Conservation (phyloP, 805 yeast species). For the Torulaspora maleeae region DNA sequence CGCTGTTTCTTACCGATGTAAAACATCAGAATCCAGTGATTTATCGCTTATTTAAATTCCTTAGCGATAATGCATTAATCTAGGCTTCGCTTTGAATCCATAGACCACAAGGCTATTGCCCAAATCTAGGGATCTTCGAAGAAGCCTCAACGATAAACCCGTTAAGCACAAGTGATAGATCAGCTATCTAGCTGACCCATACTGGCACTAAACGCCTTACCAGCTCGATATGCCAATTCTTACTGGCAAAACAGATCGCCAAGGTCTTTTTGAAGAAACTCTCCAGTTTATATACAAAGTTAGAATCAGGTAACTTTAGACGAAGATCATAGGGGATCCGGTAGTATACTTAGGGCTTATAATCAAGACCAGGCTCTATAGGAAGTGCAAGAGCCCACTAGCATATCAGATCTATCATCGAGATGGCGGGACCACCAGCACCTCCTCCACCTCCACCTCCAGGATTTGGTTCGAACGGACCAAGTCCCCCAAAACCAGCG, state of each 20-base stretch:
- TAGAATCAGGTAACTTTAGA: too few relatives aligned
- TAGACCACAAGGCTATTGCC: conserved; percentile 35
- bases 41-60: conserved; percentile 24
- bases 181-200: conserved; percentile 4
- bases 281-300: neutral
- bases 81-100: conserved; percentile 47
- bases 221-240: neutral
- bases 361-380: neutral
- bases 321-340: too few relatives aligned
- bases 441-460: conserved; percentile 57
- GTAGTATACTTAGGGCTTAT: too few relatives aligned
- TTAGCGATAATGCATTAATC: conserved; percentile 12
- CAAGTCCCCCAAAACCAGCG: conserved; percentile 33
- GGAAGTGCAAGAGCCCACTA: neutral
- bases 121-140: conserved; percentile 44
- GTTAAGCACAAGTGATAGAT: neutral
- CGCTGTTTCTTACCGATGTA: conserved; percentile 1
- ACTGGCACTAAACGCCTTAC: neutral
- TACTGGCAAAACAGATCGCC: neutral
- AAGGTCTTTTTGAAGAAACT: neutral
- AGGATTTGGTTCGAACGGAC: conserved; percentile 34
- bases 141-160: conserved; percentile 34
- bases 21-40: conserved; percentile 23
- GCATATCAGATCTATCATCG: neutral
- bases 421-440: conserved; percentile 11